Base-by-base conservation (phyloP, 1,284 basidiomycete genomes). In the Ustilago curta region DNA sequence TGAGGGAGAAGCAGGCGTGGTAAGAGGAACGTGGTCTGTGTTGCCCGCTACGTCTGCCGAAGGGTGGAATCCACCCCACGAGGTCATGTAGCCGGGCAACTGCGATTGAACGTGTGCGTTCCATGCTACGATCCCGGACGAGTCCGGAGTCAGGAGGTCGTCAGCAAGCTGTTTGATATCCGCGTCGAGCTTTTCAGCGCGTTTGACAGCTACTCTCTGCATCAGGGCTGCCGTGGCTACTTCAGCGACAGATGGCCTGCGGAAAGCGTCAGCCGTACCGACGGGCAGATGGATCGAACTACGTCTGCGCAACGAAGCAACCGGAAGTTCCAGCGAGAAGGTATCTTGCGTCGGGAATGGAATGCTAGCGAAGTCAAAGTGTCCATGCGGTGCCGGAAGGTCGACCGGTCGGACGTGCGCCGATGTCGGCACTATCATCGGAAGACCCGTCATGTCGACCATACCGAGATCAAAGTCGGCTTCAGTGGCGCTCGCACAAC, bases 301-400 rank as follows among this genome's bases (percentile, higher is more conserved):
- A 31, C 73, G 59, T 32, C 73, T 49, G 27, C 73, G 73, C 32
- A 70, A 42, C 3, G 58, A 49, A 18, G 55, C 35, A 19, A 71
- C 32, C 1, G 68, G 68, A 43, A 67, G 45, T 32, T 76, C 73
- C 12, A 58, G 32, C 12, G 59, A 29, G 39, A 76, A 76, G 11
- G 44, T 51, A 16, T 64, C 60, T 42, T 68, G 68, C 29, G 68
- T 70, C 2, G 73, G 73, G 40, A 76, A 76, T 4, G 73, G 73
- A 11, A 76, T 48, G 55, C 64, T 68, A 16, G 73, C 73, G 57
- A 70, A 76, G 58, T 76, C 73, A 60, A 75, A 75, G 49, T 70
- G 68, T 19, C 68, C 73, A 25, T 76, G 68, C 8, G 73, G 73
- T 11, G 68, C 73, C 8, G 73, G 73, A 12, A 76, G 64, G 44